Percentiles rank a stretch among this genome's conserved stretches.
phyloP scores from a whole-genome alignment of 371 early-diverging fungal species.

The Sporodiniella umbellata region DNA sequence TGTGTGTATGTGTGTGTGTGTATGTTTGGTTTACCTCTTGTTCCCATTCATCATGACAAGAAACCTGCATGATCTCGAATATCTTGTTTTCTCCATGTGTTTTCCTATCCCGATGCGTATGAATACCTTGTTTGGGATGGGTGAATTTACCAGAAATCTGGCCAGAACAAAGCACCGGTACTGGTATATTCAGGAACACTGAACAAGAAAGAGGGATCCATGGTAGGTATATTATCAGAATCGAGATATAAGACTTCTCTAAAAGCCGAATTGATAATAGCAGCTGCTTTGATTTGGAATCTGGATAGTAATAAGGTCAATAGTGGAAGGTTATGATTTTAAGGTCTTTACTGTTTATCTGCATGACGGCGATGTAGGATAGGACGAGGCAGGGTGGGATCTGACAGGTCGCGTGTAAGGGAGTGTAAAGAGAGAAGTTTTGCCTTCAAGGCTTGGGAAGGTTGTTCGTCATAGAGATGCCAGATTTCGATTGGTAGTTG shows the following conservation, averaged over 20 bases:
- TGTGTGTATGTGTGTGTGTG: background rate
- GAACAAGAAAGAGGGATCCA: slow-evolving; percentile 49
- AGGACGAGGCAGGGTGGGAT: slow-evolving; percentile 24
- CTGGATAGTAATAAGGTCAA: slow-evolving; percentile 5
- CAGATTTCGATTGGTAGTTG: slow-evolving; percentile 35
- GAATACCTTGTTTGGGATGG: background rate
- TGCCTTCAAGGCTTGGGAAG: slow-evolving; percentile 5
- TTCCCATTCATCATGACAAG: slow-evolving; percentile 44
- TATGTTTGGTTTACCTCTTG: slow-evolving; percentile 35
- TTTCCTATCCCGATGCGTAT: slow-evolving; percentile 23
- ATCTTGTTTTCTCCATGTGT: slow-evolving; percentile 43
- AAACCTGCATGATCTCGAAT: slow-evolving; percentile 32
- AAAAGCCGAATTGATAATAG: slow-evolving; percentile 47
- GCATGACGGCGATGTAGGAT: slow-evolving; percentile 23
- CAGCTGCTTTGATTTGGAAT: slow-evolving; percentile 52
- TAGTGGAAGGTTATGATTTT: background rate
- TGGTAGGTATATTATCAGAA: slow-evolving; percentile 47
- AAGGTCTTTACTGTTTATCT: slow-evolving; percentile 34
- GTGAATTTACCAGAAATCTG: slow-evolving; percentile 44
- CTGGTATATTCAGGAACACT: slow-evolving; percentile 31
- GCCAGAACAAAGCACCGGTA: slow-evolving; percentile 58
- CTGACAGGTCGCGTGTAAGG: slow-evolving; percentile 25
- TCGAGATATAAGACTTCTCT: slow-evolving; percentile 51
- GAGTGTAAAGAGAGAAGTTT: slow-evolving; percentile 19
- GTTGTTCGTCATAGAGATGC: slow-evolving; percentile 40